Evolutionary conservation across 371 early-diverging fungal species (phyloP), one percentile per base, ranked within the genome.

Genomic region (Capniomyces stellatus): DNA sequence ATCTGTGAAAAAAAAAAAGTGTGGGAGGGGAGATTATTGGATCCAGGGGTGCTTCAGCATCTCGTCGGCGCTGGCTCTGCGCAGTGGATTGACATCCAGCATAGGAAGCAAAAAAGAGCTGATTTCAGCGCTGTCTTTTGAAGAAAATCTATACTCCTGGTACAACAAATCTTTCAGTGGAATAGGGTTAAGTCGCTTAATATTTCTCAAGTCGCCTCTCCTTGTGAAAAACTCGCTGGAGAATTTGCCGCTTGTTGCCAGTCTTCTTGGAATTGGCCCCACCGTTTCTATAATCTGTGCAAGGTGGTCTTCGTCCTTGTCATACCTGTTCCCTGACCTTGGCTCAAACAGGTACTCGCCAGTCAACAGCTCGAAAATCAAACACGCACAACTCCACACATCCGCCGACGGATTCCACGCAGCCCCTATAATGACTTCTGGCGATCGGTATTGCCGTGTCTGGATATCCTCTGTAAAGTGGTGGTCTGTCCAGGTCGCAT

Each of bases 401-500:
- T 98, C 98, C 2, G 92, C 87, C n/a, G 82, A 78, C 19, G 79
- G 68, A 51, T 85, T 83, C 83, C 94, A 98, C 35, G 77, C 73
- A n/a, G 82, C 79, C 2, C 98, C 98, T 1, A 97, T 63, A 43
- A 97, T 91, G 4, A 92, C 96, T 65, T 98, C 98, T 12, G 98
- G 98, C 1, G 92, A 82, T 44, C 98, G 81, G 58, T 98, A 98
- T 67, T 94, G 98, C 49, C 98, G 81, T 24, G 98, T 96, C 63
- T 95, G 96, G 53, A 98, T 94, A 66, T 95, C 95, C 55, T 85
- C 83, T 0, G 92, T 91, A 54, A 92, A 92, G 61, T 93, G 93
- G 56, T 90, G 82, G 61, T 93, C 75, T 2, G 81, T 79, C 89
- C 92, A 93, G 62, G 92, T 93, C n/a, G 98, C 92, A 60, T 94